These are phyloP conservation scores for Anisodus tanguticus DNA, from an alignment of 257 asterid species.

Conservation along the genomic window DNA sequence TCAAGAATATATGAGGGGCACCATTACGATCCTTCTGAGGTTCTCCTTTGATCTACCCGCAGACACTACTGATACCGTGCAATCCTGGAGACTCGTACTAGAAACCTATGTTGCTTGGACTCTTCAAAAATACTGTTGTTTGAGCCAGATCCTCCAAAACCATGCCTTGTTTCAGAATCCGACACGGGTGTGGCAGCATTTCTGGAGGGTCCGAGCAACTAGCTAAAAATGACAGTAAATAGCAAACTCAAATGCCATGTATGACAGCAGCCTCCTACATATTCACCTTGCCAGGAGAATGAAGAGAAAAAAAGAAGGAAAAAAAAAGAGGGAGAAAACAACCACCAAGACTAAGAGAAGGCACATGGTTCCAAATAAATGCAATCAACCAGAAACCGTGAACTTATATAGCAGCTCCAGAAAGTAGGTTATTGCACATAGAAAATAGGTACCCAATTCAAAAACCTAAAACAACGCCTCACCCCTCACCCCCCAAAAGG, in stretches of 20 bases:
- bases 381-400: slow-evolving; percentile 27
- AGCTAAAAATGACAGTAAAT: background rate
- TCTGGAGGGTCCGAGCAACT: background rate
- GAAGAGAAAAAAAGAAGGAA: background rate
- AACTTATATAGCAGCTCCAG: slow-evolving; percentile 31
- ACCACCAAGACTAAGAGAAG: too few relatives aligned
- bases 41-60: too few relatives aligned
- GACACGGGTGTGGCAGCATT: background rate
- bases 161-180: background rate
- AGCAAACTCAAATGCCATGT: background rate
- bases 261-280: background rate
- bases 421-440: slow-evolving; percentile 31
- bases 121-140: background rate
- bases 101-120: background rate
- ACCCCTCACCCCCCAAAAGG: background rate
- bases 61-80: too few relatives aligned
- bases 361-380: background rate
- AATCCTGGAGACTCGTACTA: background rate
- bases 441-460: slow-evolving; percentile 33
- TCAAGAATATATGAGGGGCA: too few relatives aligned
- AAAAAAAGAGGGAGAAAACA: background rate
- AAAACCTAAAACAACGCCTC: slow-evolving; percentile 32
- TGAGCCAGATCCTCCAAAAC: background rate
- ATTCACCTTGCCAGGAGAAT: background rate
- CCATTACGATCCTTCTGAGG: too few relatives aligned